Evolutionary conservation across 2,329 filamentous ascomycete genomes (phyloP), one percentile per base, ranked within the genome.

Genomic region (Drechslerella coelobrocha): DNA sequence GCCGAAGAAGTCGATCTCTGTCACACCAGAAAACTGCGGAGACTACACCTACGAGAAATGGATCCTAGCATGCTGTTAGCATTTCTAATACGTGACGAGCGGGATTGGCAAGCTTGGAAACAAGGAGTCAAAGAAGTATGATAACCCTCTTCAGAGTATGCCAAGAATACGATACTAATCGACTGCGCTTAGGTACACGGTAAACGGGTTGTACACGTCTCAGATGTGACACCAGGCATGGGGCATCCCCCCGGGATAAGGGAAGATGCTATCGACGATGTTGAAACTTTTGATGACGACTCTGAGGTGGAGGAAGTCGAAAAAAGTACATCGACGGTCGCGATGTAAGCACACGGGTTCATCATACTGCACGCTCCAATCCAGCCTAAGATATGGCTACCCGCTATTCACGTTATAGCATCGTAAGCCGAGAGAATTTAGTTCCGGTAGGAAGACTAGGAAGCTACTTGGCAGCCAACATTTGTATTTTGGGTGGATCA

Each of bases 1-100:
- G 76, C 82, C 6, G 88, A 90, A 75, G 92, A 97, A 66, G 78
- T 96, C 14, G 85, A 88, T 61, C 89, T 89, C 0, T 97, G 91
- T 76, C 93, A 99, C 78, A 97, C 92, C 0, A 85, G 90, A 54
- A 88, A 93, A 51, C 81, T 99, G 17, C 87, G 93, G 37, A 85
- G 89, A 61, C 83, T 99, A 27, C 88, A 94, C 74, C 84, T 99
- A 52, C 87, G 87, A 68, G 92, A 97, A 77, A 94, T 99, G 90
- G 94, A 99, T 76, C 94, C 94, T 0, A 97, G 92, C 77, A 99
- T 99, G 94, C 81, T 99, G 43, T 90, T 99, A 73, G 93, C 91
- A 2, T 97, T 97, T 76, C 81, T 99, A 34, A 92, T 99, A 72
- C 85, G 84, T 41, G 86, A 90, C 65, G 88, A 93, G 75, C 84